A percentile compares a stretch with the other conserved stretches of the same genome.
Conservation (phyloP, 805 yeast genomes). For the Starmerella gropengiesseri region DNA sequence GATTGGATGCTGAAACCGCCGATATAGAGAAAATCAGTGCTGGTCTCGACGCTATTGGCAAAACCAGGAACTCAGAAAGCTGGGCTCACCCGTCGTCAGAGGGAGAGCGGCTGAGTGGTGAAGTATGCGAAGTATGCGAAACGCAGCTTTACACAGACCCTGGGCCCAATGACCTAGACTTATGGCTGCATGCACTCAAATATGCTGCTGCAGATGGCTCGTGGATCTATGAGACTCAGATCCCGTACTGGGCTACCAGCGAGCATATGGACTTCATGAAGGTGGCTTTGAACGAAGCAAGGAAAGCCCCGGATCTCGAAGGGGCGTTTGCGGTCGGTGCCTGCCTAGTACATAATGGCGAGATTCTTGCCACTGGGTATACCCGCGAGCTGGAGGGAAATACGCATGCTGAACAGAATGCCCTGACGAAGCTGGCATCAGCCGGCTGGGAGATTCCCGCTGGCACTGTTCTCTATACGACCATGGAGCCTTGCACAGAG, state of each 20-base stretch:
- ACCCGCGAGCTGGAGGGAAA: conserved; percentile 89
- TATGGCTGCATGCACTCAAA: conserved; percentile 85
- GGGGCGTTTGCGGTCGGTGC: conserved; percentile 96
- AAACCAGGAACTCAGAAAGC: conserved; percentile 51
- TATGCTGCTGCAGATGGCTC: conserved; percentile 41
- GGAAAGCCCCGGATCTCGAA: conserved; percentile 65
- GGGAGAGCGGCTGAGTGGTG: conserved; percentile 59
- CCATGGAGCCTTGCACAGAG: conserved; percentile 94
- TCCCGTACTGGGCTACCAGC: conserved; percentile 73
- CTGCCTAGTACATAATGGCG: conserved; percentile 52
- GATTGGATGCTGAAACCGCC: conserved; percentile 32
- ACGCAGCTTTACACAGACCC: conserved; percentile 75
- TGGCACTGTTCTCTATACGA: conserved; percentile 78
- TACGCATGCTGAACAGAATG: conserved; percentile 96
- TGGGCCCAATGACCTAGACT: conserved; percentile 70
- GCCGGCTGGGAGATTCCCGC: conserved; percentile 41
- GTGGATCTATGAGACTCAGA: conserved; percentile 67
- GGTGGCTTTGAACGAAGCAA: conserved; percentile 65
- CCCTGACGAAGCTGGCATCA: conserved; percentile 50
- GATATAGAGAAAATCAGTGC: conserved; percentile 40
- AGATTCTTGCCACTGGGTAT: conserved; percentile 67
- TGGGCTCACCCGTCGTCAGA: conserved; percentile 36
- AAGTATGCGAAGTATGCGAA: conserved; percentile 54
- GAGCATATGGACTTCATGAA: conserved; percentile 55
- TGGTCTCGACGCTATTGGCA: conserved; percentile 57